Conservation (phyloP, 345 rosid species). For the Gossypium stocksii region DNA sequence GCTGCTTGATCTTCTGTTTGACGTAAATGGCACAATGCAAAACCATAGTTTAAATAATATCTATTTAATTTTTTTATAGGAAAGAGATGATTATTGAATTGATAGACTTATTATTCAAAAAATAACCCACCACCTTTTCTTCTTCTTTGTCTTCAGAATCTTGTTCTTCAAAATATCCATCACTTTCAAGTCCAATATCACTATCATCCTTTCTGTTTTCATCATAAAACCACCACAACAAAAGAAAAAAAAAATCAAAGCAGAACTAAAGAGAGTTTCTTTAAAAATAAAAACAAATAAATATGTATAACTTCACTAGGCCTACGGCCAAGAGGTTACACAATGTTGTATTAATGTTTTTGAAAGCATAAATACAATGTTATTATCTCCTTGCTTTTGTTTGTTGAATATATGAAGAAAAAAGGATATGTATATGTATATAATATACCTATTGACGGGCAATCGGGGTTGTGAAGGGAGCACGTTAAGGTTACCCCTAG, state of each 20-base stretch:
- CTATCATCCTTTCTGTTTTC: neutral
- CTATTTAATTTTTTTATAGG: neutral
- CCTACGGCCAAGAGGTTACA: neutral
- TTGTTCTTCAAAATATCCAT: neutral
- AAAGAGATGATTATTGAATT: neutral
- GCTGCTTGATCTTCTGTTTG: neutral
- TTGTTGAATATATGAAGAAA: too few species aligned
- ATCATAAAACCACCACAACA: neutral
- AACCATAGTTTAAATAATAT: too few species aligned
- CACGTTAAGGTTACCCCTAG: neutral
- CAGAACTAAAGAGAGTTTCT: too few species aligned
- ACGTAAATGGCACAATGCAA: neutral
- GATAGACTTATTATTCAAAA: neutral
- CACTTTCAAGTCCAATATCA: neutral
- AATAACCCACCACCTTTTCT: neutral
- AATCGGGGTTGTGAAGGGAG: neutral
- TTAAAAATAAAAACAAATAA: too few species aligned
- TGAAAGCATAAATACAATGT: too few species aligned
- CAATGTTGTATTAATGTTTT: too few species aligned
- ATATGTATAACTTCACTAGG: neutral
- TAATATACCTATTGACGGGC: too few species aligned
- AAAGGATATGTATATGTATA: too few species aligned
- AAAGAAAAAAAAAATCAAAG: neutral
- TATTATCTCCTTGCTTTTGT: too few species aligned
- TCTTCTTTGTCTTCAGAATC: neutral